A percentile compares a stretch with the other conserved stretches of the same genome.
phyloP scores from a whole-genome alignment of 2,329 filamentous ascomycete genomes.

The Biscogniauxia marginata region DNA sequence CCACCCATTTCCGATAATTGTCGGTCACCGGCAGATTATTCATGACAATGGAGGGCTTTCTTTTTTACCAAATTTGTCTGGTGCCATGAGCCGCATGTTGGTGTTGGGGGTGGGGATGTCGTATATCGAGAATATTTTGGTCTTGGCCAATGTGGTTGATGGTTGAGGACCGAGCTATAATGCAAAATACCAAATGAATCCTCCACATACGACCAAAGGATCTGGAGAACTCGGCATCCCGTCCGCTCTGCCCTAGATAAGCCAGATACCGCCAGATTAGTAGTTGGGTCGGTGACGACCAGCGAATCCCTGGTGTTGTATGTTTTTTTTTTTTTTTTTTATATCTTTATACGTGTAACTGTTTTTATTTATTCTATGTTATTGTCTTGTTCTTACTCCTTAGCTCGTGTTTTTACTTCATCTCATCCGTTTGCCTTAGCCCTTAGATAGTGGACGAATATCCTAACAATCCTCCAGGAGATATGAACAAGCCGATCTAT shows the following conservation, averaged over 20 bases:
- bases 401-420: background rate
- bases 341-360: no score
- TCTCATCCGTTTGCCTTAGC: background rate
- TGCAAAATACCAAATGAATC: background rate
- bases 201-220: conserved; percentile 19
- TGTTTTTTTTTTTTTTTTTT: conserved; percentile 6
- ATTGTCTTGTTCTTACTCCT: background rate
- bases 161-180: conserved; percentile 7
- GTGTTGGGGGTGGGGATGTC: no score
- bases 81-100: no score
- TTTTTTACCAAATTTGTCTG: no score
- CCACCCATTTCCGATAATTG: no score
- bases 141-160: background rate
- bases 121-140: background rate
- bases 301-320: conserved; percentile 8
- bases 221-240: conserved; percentile 19
- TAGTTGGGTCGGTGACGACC: conserved; percentile 6
- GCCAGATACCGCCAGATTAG: conserved; percentile 1
- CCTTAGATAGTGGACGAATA: background rate
- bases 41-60: no score
- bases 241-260: conserved; percentile 20
- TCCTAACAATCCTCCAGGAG: conserved; percentile 54
- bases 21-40: no score
- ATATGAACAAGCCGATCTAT: conserved; percentile 97
- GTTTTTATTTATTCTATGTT: background rate